Evolutionary conservation across 106 monocot species (phyloP), one percentile per base, ranked within the genome.

Genomic region (Dendrobium chrysotoxum): DNA sequence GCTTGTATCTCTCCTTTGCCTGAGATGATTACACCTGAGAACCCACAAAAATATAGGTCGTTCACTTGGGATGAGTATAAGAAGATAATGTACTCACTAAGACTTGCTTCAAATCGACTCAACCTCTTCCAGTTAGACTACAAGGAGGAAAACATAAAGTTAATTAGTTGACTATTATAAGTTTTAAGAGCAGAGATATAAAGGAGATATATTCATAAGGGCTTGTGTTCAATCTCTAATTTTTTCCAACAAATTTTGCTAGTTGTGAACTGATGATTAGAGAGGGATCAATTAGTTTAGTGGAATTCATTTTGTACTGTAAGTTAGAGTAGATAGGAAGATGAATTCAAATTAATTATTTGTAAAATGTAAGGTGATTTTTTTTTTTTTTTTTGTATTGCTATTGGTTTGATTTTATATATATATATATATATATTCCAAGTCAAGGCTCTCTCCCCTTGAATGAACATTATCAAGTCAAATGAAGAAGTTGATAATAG

Each of bases 31-130:
- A 81, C 87, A 21, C 41, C 75, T 7, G 77, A 40, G 4, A 28
- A 80, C 11, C 90, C 90, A 0, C 41, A 84, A 44, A 78, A 61
- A 1, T 95, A 92, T 83, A 87, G 79, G 46, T 41, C 95, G 15
- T 95, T 88, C 79, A 91, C 92, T n/a, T 95, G 95, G 95, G 90
- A 79, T 0, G 95, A 95, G 84, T 95, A 90, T 90, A 95, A 95
- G 91, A 92, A 83, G 86, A 80, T 84, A 35, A 92, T 92, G 92
- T 95, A 95, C 83, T 71, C 88, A 16, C 89, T 92, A 39, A 70
- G 83, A 58, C 91, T 95, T 26, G 84, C 88, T 71, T 44, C 90
- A 40, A 84, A 91, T 53, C 84, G 92, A 5, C 95, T 95, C 40
- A 83, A 90, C n/a, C 83, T 88, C 67, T 92, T 92, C 20, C 45